Conservation (phyloP, 306 rosid genomes). For the Erythrophleum fordii region DNA sequence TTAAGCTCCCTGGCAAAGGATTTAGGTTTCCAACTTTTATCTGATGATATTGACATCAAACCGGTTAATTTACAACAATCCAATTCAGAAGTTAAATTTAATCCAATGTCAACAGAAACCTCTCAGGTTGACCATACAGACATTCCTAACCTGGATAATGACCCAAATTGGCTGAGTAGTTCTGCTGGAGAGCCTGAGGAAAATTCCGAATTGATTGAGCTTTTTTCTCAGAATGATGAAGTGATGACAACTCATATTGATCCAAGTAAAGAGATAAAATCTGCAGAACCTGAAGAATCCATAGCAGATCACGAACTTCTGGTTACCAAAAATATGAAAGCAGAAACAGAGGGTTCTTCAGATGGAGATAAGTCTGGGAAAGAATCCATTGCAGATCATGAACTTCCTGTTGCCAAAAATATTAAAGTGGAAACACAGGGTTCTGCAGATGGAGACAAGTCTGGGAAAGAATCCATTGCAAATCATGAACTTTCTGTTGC, state of each 20-base stretch:
- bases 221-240: constrained; percentile 48
- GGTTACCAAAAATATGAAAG: constrained; percentile 36
- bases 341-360: constrained; percentile 48
- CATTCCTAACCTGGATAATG: constrained; percentile 43
- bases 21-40: constrained; percentile 91
- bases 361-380: constrained; percentile 44
- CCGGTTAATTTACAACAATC: constrained; percentile 47
- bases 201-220: constrained; percentile 47
- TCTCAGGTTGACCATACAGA: constrained; percentile 50
- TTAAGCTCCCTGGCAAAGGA: constrained; percentile 88
- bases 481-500: constrained; percentile 44
- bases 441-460: constrained; percentile 43
- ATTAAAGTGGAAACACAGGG: constrained; percentile 43
- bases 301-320: constrained; percentile 43
- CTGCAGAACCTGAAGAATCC: constrained; percentile 49
- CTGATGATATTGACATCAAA: constrained; percentile 80
- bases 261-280: constrained; percentile 41
- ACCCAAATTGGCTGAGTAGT: constrained; percentile 34
- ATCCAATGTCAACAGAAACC: constrained; percentile 51
- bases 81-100: constrained; percentile 51
- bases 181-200: constrained; percentile 46
- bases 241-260: constrained; percentile 48
- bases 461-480: constrained; percentile 44
- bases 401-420: constrained; percentile 40
- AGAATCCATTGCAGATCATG: constrained; percentile 43